Evolutionary conservation across 192 early-diverging fungal genomes (phyloP).

Genomic region (Chytriomyces sp.): DNA sequence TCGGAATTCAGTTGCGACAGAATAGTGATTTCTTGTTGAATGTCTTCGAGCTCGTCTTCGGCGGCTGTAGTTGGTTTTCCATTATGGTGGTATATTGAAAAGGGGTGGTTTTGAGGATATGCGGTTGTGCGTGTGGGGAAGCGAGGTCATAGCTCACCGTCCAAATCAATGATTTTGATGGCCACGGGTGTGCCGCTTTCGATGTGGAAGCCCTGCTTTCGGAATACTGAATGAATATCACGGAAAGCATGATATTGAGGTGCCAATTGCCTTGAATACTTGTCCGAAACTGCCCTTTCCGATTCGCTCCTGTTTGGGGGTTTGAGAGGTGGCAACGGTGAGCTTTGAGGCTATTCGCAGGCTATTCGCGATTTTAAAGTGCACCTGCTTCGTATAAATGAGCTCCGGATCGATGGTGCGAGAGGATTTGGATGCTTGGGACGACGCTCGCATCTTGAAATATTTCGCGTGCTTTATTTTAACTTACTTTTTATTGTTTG

Average conservation of each 20-base stretch:
- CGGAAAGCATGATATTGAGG: slow-evolving; percentile 4
- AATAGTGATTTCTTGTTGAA: slow-evolving; percentile 96
- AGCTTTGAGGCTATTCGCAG: neutral
- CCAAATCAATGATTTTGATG: slow-evolving; percentile 97
- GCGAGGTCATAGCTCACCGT: slow-evolving; percentile 48
- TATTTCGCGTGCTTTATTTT: neutral
- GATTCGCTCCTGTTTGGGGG: slow-evolving; percentile 7
- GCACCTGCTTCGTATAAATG: slow-evolving; percentile 15
- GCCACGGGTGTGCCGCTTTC: slow-evolving; percentile 78
- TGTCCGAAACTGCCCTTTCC: slow-evolving; percentile 59
- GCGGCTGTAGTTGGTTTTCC: slow-evolving; percentile 54
- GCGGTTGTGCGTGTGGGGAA: neutral
- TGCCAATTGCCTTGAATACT: slow-evolving; percentile 43
- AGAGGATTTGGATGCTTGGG: neutral
- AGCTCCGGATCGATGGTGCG: slow-evolving; percentile 21
- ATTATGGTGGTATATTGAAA: neutral
- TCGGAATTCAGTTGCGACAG: slow-evolving; percentile 90
- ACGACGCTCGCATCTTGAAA: neutral
- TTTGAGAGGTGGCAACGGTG: neutral
- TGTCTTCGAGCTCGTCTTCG: slow-evolving; percentile 99
- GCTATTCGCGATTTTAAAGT: neutral
- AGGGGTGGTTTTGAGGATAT: neutral
- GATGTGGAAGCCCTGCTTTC: slow-evolving; percentile 64
- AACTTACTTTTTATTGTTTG: neutral
- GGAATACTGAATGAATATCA: too few species aligned